A percentile compares a stretch with the other conserved stretches of the same genome.
These are phyloP conservation scores for Colletotrichum magnum DNA, from an alignment of 2,329 filamentous ascomycete genomes.

Conservation along the genomic window DNA sequence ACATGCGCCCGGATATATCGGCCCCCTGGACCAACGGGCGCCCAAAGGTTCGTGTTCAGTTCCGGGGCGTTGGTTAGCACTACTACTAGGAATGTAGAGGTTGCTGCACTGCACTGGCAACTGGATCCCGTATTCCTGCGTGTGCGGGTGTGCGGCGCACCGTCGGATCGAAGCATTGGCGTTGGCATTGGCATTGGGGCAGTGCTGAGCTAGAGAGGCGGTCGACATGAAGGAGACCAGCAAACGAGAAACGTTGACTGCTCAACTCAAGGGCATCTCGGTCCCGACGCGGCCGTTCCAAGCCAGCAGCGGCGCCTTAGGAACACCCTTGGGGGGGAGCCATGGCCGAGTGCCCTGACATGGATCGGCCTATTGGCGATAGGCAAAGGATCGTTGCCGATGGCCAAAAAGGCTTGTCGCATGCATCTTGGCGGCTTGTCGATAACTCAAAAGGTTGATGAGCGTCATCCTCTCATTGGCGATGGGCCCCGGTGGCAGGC, in stretches of 20 bases:
- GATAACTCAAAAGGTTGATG: conserved; percentile 14
- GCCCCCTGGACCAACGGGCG: conserved; percentile 7
- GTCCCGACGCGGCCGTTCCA: conserved; percentile 16
- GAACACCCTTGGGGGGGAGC: neutral
- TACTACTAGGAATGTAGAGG: neutral
- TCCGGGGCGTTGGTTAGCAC: conserved; percentile 21
- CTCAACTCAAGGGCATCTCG: neutral
- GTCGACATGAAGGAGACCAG: conserved; percentile 14
- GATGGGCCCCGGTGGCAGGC: conserved; percentile 1
- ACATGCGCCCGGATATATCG: conserved; percentile 32
- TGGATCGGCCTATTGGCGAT: conserved; percentile 1
- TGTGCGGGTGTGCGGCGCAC: conserved; percentile 7
- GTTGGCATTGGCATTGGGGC: conserved; percentile 36
- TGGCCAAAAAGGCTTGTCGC: conserved; percentile 2
- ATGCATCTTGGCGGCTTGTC: conserved; percentile 11
- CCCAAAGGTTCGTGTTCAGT: conserved; percentile 3
- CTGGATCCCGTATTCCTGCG: conserved; percentile 8
- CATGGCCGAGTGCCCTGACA: conserved; percentile 13
- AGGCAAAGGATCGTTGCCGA: conserved; percentile 2
- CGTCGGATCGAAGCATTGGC: conserved; percentile 33
- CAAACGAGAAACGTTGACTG: neutral
- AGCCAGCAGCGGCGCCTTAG: conserved; percentile 14
- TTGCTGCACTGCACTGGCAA: neutral
- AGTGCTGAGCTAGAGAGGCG: conserved; percentile 30
- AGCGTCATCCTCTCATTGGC: conserved; percentile 2